These are phyloP conservation scores for Auriscalpium orientale DNA, from an alignment of 768 basidiomycete genomes.

Conservation along the genomic window DNA sequence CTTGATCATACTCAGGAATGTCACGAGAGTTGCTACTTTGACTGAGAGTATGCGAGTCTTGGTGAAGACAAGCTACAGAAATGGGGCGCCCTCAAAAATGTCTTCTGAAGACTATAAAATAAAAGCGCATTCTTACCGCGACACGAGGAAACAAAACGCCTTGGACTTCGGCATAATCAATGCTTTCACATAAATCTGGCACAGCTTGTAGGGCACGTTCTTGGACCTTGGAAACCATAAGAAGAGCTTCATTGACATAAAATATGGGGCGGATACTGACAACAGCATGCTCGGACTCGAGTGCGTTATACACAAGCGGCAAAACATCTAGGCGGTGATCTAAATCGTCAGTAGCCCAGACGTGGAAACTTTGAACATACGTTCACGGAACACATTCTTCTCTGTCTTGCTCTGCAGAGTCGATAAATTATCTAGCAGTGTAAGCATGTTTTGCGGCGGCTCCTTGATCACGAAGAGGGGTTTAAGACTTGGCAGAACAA, in stretches of 20 bases:
- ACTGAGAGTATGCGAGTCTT: constrained; percentile 85
- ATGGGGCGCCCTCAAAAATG: not conserved
- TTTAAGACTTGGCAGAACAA: constrained; percentile 81
- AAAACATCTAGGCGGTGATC: constrained; percentile 64
- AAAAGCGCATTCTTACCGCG: constrained; percentile 49
- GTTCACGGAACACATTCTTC: constrained; percentile 78
- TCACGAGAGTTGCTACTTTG: constrained; percentile 82
- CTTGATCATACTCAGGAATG: constrained; percentile 82
- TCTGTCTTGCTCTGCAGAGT: constrained; percentile 88
- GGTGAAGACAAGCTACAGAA: constrained; percentile 76
- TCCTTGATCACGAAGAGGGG: constrained; percentile 89
- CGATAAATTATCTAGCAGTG: constrained; percentile 80
- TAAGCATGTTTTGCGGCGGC: constrained; percentile 96
- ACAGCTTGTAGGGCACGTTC: constrained; percentile 81
- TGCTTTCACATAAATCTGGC: constrained; percentile 83
- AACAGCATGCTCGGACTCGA: constrained; percentile 89
- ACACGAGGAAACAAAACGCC: constrained; percentile 85
- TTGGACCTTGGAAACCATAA: constrained; percentile 61
- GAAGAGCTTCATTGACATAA: constrained; percentile 2
- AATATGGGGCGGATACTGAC: constrained; percentile 30
- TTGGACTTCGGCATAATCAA: constrained; percentile 94
- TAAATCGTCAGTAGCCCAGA: not conserved
- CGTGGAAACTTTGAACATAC: constrained; percentile 32
- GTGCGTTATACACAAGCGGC: constrained; percentile 89
- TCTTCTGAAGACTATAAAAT: not conserved